Conservation (phyloP, 73 alveolate species). For the Paraurostyla sp. region DNA sequence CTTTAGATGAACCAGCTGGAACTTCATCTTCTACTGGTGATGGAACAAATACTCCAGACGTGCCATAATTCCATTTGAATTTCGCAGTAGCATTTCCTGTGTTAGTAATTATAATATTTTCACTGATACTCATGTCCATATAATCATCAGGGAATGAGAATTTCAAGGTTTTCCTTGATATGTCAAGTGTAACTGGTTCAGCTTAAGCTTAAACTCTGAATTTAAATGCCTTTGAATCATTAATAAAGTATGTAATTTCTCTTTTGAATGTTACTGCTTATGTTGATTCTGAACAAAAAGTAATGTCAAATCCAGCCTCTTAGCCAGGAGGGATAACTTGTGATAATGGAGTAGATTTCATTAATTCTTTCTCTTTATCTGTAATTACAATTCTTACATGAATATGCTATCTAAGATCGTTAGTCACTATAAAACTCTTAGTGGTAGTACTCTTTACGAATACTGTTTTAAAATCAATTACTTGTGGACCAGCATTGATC, state of each 20-base stretch:
- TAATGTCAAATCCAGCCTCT: constrained; percentile 97
- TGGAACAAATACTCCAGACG: constrained; percentile 85
- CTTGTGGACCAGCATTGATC: constrained; percentile 95
- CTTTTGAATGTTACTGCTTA: constrained; percentile 79
- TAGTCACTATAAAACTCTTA: constrained; percentile 92
- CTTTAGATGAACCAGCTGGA: constrained; percentile 82
- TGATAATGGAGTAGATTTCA: constrained; percentile 85
- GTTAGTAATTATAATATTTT: constrained; percentile 91
- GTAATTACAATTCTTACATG: constrained; percentile 92
- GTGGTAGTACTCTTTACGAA: constrained; percentile 90
- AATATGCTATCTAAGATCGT: constrained; percentile 93
- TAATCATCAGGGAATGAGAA: constrained; percentile 95
- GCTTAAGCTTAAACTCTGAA: constrained; percentile 93
- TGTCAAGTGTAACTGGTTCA: constrained; percentile 88
- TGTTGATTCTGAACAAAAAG: constrained; percentile 78
- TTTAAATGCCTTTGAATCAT: constrained; percentile 92
- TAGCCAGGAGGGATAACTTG: constrained; percentile 98
- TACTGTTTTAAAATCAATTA: constrained; percentile 93
- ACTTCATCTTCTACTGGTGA: constrained; percentile 85
- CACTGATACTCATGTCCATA: constrained; percentile 94
- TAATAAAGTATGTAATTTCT: constrained; percentile 93
- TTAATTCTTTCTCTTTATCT: constrained; percentile 79
- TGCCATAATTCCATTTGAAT: constrained; percentile 88
- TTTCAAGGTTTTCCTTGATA: constrained; percentile 78
- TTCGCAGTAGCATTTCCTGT: constrained; percentile 97